Percentiles rank a stretch among this genome's conserved stretches.
Evolutionary conservation across 352 stramenopile species (phyloP).

Genomic region (Phytophthora cactorum): DNA sequence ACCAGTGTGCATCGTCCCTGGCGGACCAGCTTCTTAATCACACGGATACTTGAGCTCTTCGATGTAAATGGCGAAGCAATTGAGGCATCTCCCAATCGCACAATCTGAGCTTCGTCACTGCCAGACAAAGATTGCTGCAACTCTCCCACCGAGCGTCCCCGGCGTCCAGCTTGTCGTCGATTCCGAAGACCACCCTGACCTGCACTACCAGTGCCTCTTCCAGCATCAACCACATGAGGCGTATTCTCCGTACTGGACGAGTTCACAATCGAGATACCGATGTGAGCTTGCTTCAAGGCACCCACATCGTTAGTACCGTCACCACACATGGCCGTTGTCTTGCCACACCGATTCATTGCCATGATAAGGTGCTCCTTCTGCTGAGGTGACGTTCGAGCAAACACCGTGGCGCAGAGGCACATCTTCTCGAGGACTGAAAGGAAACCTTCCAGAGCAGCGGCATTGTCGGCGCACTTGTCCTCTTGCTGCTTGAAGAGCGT

Average conservation of each 20-base stretch:
- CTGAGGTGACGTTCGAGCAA: slow-evolving; percentile 96
- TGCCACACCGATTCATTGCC: slow-evolving; percentile 92
- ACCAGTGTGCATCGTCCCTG: slow-evolving; percentile 98
- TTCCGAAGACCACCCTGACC: slow-evolving; percentile 48
- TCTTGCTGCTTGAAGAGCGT: slow-evolving; percentile 42
- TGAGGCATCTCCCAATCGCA: slow-evolving; percentile 98
- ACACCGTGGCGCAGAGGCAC: slow-evolving; percentile 89
- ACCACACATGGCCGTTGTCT: slow-evolving; percentile 97
- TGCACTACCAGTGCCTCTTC: slow-evolving; percentile 55
- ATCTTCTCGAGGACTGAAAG: slow-evolving; percentile 78
- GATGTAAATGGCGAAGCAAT: slow-evolving; percentile 99
- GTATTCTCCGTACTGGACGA: slow-evolving; percentile 77
- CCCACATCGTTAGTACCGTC: slow-evolving; percentile 99
- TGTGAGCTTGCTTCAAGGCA: slow-evolving; percentile 93
- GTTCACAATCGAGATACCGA: slow-evolving; percentile 85
- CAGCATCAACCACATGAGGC: slow-evolving; percentile 25
- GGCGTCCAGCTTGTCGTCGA: slow-evolving; percentile 68
- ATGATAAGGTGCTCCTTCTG: slow-evolving; percentile 98
- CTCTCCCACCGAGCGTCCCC: slow-evolving; percentile 48
- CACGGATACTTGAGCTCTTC: slow-evolving; percentile 90
- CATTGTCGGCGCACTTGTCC: slow-evolving; percentile 19
- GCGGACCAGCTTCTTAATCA: slow-evolving; percentile 95
- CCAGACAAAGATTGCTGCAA: slow-evolving; percentile 82
- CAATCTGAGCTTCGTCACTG: slow-evolving; percentile 92
- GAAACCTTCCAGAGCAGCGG: slow-evolving; percentile 58